Percentiles rank a stretch among this genome's conserved stretches.
These are phyloP conservation scores for Nigrograna mackinnonii DNA, from an alignment of 2,329 filamentous ascomycete species.

Conservation along the genomic window DNA sequence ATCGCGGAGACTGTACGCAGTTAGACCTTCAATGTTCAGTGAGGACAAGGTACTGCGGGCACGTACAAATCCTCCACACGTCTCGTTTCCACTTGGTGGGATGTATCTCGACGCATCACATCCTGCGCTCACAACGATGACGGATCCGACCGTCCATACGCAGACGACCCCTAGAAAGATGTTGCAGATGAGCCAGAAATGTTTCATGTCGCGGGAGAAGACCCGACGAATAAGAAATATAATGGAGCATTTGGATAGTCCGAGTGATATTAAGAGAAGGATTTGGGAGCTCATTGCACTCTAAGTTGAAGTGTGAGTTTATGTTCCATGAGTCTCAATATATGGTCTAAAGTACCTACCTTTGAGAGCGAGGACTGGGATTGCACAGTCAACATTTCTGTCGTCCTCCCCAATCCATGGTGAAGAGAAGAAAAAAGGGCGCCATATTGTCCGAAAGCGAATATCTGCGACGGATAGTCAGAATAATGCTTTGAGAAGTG, in stretches of 20 bases:
- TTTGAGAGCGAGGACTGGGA: constrained; percentile 1
- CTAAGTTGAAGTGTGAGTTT: too few relatives aligned
- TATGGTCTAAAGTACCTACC: background rate
- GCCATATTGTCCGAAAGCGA: constrained; percentile 6
- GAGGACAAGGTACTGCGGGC: background rate
- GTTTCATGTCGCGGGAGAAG: constrained; percentile 9
- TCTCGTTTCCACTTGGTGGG: constrained; percentile 2
- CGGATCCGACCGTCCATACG: constrained; percentile 8
- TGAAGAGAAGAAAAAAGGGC: constrained; percentile 6
- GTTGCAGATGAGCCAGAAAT: constrained; percentile 10
- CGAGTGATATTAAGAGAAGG: constrained; percentile 3
- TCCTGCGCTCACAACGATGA: constrained; percentile 4
- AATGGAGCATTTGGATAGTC: constrained; percentile 8
- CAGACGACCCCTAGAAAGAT: constrained; percentile 4
- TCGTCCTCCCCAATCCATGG: constrained; percentile 7
- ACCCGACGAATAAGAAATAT: constrained; percentile 8
- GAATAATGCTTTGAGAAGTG: too few relatives aligned
- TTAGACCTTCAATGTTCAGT: background rate
- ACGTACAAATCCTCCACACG: constrained; percentile 8
- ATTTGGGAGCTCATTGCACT: constrained; percentile 4
- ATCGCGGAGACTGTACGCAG: constrained; percentile 3
- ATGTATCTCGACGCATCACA: constrained; percentile 4
- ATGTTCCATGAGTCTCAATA: too few relatives aligned
- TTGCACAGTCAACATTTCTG: constrained; percentile 2
- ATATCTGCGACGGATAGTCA: constrained; percentile 5